These are phyloP conservation scores for Phytophthora tentaculata DNA, from an alignment of 352 stramenopile species.

Conservation along the genomic window DNA sequence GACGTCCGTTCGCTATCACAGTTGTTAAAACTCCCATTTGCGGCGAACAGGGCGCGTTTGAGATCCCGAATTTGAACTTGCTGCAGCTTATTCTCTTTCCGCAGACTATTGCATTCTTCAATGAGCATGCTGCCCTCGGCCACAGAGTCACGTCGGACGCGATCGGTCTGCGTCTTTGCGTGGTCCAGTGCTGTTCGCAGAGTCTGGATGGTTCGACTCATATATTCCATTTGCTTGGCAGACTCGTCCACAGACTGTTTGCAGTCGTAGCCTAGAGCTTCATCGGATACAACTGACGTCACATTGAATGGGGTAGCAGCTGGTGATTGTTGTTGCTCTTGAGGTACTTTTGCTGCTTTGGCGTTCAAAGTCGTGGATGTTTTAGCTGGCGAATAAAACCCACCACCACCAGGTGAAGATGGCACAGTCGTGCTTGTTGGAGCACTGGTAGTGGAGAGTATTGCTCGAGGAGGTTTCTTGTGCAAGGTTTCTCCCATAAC, in stretches of 20 bases:
- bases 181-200: conserved; percentile 68
- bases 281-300: conserved; percentile 34
- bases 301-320: conserved; percentile 1
- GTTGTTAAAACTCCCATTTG: neutral
- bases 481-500: conserved; percentile 73
- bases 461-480: conserved; percentile 60
- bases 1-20: conserved; percentile 6
- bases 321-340: conserved; percentile 19
- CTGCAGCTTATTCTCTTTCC: conserved; percentile 78
- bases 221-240: conserved; percentile 82
- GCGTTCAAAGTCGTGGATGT: neutral
- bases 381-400: conserved; percentile 36
- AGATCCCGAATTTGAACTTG: conserved; percentile 71
- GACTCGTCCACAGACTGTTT: conserved; percentile 81
- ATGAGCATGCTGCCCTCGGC: conserved; percentile 80
- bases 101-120: conserved; percentile 80
- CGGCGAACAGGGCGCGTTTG: conserved; percentile 37
- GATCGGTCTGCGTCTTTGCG: conserved; percentile 70
- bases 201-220: conserved; percentile 78
- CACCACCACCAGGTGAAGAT: conserved; percentile 24
- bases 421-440: conserved; percentile 8
- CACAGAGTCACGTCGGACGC: conserved; percentile 74
- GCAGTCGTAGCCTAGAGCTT: conserved; percentile 72
- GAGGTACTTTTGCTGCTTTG: conserved; percentile 9
- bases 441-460: conserved; percentile 10